These are phyloP conservation scores for Petasospora fabianii DNA, from an alignment of 1,139 yeast genomes.

Conservation along the genomic window DNA sequence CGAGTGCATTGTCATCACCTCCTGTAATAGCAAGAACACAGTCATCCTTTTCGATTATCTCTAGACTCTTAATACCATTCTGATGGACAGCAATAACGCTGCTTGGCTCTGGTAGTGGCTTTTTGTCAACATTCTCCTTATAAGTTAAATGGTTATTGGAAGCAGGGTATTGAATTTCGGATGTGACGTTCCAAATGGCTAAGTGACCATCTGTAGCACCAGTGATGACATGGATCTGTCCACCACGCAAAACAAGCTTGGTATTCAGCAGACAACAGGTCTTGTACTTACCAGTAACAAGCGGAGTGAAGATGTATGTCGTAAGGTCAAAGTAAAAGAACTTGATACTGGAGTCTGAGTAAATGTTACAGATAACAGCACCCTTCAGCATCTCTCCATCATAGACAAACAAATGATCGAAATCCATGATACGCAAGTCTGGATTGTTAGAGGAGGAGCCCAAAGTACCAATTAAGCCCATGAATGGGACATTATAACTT, in stretches of 20 bases:
- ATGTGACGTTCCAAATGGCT: slow-evolving; percentile 53
- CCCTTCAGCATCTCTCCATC: slow-evolving; percentile 30
- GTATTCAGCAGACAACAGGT: slow-evolving; percentile 75
- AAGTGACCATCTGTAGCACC: slow-evolving; percentile 85
- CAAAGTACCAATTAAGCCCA: slow-evolving; percentile 44
- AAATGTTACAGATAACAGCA: slow-evolving; percentile 62
- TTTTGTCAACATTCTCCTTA: neutral
- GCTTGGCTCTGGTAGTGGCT: slow-evolving; percentile 22
- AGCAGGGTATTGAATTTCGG: slow-evolving; percentile 24
- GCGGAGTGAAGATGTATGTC: slow-evolving; percentile 37
- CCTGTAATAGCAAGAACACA: slow-evolving; percentile 50
- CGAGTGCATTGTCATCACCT: slow-evolving; percentile 87
- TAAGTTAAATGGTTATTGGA: slow-evolving; percentile 9
- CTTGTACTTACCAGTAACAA: slow-evolving; percentile 52
- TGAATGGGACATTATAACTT: slow-evolving; percentile 38
- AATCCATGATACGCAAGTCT: slow-evolving; percentile 87
- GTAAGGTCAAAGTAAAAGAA: slow-evolving; percentile 51
- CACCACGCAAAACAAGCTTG: slow-evolving; percentile 38
- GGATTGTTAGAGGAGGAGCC: slow-evolving; percentile 54
- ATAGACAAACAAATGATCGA: slow-evolving; percentile 43
- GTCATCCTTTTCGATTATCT: slow-evolving; percentile 21
- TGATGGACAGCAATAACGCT: slow-evolving; percentile 65
- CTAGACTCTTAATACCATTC: slow-evolving; percentile 69
- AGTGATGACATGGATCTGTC: slow-evolving; percentile 39
- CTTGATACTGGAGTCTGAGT: slow-evolving; percentile 78